Conservation (phyloP, 2,329 filamentous ascomycete genomes). For the Nemania sp. region DNA sequence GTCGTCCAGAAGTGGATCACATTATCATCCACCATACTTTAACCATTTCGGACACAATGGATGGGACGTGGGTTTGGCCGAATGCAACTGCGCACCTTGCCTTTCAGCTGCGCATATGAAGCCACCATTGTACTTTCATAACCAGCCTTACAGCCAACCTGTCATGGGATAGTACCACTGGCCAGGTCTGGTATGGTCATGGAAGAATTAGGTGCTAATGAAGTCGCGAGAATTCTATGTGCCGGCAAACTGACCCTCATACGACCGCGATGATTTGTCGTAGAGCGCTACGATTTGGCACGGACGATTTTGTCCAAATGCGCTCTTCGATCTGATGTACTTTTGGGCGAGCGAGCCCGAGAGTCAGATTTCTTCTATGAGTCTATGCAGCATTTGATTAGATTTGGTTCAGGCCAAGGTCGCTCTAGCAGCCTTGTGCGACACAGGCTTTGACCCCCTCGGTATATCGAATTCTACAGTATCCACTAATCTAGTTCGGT, state of each 20-base stretch:
- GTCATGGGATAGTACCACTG: constrained; percentile 52
- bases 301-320: too few relatives aligned
- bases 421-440: background rate
- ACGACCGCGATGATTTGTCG: constrained; percentile 21
- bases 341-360: constrained; percentile 28
- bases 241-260: constrained; percentile 5
- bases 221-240: too few relatives aligned
- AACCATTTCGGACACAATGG: constrained; percentile 53
- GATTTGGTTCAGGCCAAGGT: background rate
- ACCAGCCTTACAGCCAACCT: constrained; percentile 55
- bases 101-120: constrained; percentile 47
- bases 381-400: background rate
- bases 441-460: background rate
- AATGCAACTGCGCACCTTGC: constrained; percentile 55
- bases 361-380: constrained; percentile 21
- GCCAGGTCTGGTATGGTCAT: too few relatives aligned
- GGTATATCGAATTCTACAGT: background rate
- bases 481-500: background rate
- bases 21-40: constrained; percentile 50
- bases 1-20: constrained; percentile 43
- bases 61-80: constrained; percentile 56
- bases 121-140: constrained; percentile 51
- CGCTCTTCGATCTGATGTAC: constrained; percentile 40
- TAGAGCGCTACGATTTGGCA: constrained; percentile 30
- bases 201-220: too few relatives aligned